phyloP scores from a whole-genome alignment of 2,329 filamentous ascomycete genomes.

The Fusarium begoniae region DNA sequence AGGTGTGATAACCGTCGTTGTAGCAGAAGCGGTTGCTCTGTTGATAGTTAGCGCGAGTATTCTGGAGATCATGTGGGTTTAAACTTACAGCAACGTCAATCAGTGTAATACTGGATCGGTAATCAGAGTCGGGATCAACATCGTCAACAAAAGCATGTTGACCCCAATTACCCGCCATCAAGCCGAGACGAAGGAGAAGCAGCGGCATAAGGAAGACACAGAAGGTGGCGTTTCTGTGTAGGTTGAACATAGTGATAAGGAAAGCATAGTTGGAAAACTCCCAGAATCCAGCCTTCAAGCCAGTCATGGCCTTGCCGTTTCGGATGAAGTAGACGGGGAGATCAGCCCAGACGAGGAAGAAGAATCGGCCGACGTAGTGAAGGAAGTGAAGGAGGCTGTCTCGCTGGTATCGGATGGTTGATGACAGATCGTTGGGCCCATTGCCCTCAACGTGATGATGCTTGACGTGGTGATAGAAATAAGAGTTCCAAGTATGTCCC shows the following conservation, averaged over 20 bases:
- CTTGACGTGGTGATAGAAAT: slow-evolving; percentile 88
- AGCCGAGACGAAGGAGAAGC: slow-evolving; percentile 69
- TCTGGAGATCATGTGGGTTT: too few relatives aligned
- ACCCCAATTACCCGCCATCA: slow-evolving; percentile 88
- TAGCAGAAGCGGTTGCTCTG: slow-evolving; percentile 84
- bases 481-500: slow-evolving; percentile 87
- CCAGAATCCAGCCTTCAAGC: slow-evolving; percentile 65
- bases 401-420: slow-evolving; percentile 79
- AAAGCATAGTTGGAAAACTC: slow-evolving; percentile 69
- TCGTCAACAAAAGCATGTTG: slow-evolving; percentile 85
- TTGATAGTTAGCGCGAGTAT: not conserved
- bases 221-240: slow-evolving; percentile 65
- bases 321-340: slow-evolving; percentile 77
- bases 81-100: slow-evolving; percentile 77
- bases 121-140: slow-evolving; percentile 79
- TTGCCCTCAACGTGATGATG: slow-evolving; percentile 87
- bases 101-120: slow-evolving; percentile 79
- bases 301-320: slow-evolving; percentile 66
- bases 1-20: slow-evolving; percentile 86
- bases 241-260: slow-evolving; percentile 56
- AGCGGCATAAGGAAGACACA: slow-evolving; percentile 76
- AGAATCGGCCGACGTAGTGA: slow-evolving; percentile 78
- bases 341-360: slow-evolving; percentile 78
- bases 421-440: slow-evolving; percentile 78
- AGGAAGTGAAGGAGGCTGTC: slow-evolving; percentile 73